Base-by-base conservation (phyloP, 2,329 filamentous ascomycete genomes). In the Capronia americana region DNA sequence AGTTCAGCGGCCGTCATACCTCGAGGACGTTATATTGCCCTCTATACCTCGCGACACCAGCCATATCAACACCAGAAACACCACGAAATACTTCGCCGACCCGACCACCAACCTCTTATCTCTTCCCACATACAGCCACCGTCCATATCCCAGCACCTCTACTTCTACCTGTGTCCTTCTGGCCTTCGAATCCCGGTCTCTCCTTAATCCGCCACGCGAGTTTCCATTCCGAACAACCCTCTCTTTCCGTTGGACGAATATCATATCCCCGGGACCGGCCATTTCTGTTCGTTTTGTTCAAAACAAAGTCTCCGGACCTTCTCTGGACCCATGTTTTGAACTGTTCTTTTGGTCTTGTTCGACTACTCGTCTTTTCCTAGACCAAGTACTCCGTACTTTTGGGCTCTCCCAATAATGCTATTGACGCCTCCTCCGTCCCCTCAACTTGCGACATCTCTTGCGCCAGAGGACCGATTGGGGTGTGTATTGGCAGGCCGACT, bases 391-490 rank as follows among this genome's bases (percentile, higher is more conserved):
- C 41, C 58, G 70, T 71, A 69, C 69, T 74, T 71, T 72, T 70
- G 76, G 70, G 73, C 80, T 81, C 77, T 80, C 79, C 74, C 79
- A 79, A 75, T 75, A 70, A 79, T 81, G 76, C 75, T 82, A 38
- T 79, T 80, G 46, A 83, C 81, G 58, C 81, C 81, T 63, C 80
- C 80, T 44, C 75, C 79, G 34, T 81, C 81, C 44, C 77, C 77
- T 63, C 71, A 73, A 63, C 78, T 81, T 46, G 67, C 76, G 61
- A 80, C 85, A 62, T 88, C 87, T 69, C 82, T 86, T 74, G 80
- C 87, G 63, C 92, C 93, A 50, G 92, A 97, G 85, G 92, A 93
- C 77, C 89, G 93, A 76, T 81, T 98, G 84, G 93, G 94, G 79
- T 88, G 89, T 73, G 85, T 94, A 73, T 86, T 98, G 71, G 92